Conservation (phyloP, 75 land plant species). For the Selaginella tamariscina region DNA sequence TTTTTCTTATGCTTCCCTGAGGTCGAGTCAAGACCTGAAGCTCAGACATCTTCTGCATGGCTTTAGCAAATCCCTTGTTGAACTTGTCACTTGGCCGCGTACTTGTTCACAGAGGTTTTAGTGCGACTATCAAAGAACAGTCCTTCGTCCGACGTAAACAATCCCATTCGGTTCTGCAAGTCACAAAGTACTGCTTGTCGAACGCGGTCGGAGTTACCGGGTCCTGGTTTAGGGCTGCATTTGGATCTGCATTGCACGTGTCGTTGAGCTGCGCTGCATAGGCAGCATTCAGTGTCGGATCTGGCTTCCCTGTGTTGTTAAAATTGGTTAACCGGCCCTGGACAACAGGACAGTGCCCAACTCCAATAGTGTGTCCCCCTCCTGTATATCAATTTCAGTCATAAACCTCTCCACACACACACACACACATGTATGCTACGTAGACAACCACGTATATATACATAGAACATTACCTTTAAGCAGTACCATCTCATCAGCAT, state of each 20-base stretch:
- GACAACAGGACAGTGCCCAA: conserved; percentile 2
- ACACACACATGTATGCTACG: not conserved
- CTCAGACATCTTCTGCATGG: conserved; percentile 5
- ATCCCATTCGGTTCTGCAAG: not conserved
- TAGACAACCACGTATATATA: not conserved
- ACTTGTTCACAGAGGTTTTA: not conserved
- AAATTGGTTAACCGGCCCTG: not conserved
- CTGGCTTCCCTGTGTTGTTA: not conserved
- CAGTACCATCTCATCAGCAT: not conserved
- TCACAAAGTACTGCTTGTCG: conserved; percentile 3
- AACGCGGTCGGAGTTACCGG: not conserved
- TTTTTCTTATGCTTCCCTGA: not conserved
- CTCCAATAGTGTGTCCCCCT: conserved; percentile 7
- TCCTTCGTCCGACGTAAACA: not conserved
- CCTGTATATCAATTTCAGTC: not conserved
- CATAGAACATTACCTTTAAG: not conserved
- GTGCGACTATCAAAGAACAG: not conserved
- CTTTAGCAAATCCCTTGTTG: not conserved
- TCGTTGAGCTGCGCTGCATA: not conserved
- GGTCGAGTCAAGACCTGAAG: not conserved
- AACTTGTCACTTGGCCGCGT: not conserved
- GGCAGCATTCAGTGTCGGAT: not conserved
- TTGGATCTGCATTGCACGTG: not conserved
- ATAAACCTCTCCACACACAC: not conserved
- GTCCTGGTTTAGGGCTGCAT: not conserved